phyloP scores from a whole-genome alignment of 1,284 basidiomycete species.

The Trichosporon sp. region DNA sequence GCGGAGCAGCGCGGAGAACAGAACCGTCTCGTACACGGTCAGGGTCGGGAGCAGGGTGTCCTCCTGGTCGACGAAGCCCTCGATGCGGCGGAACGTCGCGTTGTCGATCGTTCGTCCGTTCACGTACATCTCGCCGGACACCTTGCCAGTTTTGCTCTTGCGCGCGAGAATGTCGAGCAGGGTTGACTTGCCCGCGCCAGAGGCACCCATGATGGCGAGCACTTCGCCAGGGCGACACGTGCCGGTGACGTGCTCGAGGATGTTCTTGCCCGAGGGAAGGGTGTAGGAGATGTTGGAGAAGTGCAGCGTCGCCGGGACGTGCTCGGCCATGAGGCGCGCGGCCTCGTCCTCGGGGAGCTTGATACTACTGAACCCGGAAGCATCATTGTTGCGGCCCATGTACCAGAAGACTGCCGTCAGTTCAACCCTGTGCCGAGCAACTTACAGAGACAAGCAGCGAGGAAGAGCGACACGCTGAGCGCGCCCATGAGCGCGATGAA shows the following conservation, averaged over 20 bases:
- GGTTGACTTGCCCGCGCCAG: constrained; percentile 94
- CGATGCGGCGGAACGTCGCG: constrained; percentile 71
- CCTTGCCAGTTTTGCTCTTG: constrained; percentile 78
- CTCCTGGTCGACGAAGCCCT: constrained; percentile 96
- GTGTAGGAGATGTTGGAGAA: constrained; percentile 83
- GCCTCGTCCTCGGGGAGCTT: constrained; percentile 78
- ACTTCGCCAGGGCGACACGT: constrained; percentile 82
- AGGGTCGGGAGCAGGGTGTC: constrained; percentile 94
- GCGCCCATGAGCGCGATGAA: constrained; percentile 84
- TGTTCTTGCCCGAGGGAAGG: constrained; percentile 65
- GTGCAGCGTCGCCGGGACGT: constrained; percentile 87
- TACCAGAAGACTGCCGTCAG: constrained; percentile 76
- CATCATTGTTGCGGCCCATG: constrained; percentile 69
- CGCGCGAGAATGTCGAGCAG: constrained; percentile 93
- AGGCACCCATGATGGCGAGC: constrained; percentile 93
- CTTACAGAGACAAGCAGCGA: constrained; percentile 59
- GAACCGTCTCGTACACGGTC: constrained; percentile 95
- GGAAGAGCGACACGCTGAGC: constrained; percentile 65
- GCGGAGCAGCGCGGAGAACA: constrained; percentile 87
- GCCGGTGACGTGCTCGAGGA: constrained; percentile 80
- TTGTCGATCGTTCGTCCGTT: constrained; percentile 80
- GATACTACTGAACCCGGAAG: constrained; percentile 70
- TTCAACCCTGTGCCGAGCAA: constrained; percentile 14
- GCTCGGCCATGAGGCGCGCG: constrained; percentile 84
- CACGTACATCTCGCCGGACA: constrained; percentile 75